Base-by-base conservation (phyloP, 768 basidiomycete genomes). In the Mycena pura region DNA sequence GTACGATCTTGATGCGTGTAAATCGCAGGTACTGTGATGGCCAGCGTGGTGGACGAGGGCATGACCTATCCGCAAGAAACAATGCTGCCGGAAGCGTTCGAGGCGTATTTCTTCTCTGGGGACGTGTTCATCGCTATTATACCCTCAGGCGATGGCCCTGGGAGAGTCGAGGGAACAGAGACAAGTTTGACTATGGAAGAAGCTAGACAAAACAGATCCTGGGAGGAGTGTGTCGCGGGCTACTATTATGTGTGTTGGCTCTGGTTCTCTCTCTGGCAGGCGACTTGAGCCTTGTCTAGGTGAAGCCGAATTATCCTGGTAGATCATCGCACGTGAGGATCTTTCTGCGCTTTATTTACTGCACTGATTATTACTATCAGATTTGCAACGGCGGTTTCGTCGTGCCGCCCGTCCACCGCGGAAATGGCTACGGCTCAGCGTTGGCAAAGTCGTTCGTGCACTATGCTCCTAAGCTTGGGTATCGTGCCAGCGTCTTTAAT, bases 311-410 rank as follows among this genome's bases (percentile, higher is more conserved):
- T 70, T 96, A 95, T 76, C 95, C 93, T 7, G 93, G 93, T 38
- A 81, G 93, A 62, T 93, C 91, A 9, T 93, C 91, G 39, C 94
- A 95, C 82, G 94, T 92, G 70, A 79, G 34, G 36, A 44, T n/a
- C 43, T 40, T 19, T 34, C n/a, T n/a, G n/a, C n/a, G n/a, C n/a
- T 25, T 29, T 24, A 34, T 41, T 43, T 40, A 55, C 32, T 17
- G 52, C 39, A 38, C 29, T 52, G 38, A 36, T 38, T 29, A 13
- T 43, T 46, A 19, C 36, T 60, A 29, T 31, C 65, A 93, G 89
- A 91, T 91, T 61, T 94, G 93, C 76, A 97, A 96, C 68, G 94
- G 85, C 5, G 95, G 95, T 3, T 97, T 97, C 75, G 79, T 96
- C 32, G 88, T 95, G 7, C 85, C 89, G 21, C 80, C 84, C 6